Evolutionary conservation across 371 early-diverging fungal genomes (phyloP).

Genomic region (Nematocida major): DNA sequence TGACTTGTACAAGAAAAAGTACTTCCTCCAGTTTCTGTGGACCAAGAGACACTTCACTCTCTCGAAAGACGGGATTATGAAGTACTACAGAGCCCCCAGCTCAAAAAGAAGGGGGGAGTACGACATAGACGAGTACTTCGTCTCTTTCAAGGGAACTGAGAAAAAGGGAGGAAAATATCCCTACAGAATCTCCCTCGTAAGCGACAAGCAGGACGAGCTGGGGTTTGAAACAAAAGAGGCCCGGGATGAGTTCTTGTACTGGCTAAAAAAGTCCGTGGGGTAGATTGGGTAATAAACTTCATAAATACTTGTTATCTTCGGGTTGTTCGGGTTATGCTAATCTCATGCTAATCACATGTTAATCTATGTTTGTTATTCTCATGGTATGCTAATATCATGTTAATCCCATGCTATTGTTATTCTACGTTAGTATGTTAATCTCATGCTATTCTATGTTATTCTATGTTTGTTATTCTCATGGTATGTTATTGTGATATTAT

Average conservation of each 20-base stretch:
- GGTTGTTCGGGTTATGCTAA: background rate
- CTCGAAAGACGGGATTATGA: conserved; percentile 40
- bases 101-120: conserved; percentile 41
- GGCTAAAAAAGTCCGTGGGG: conserved; percentile 14
- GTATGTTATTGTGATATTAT: no score
- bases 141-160: background rate
- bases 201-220: conserved; percentile 29
- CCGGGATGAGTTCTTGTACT: conserved; percentile 48
- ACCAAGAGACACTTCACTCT: conserved; percentile 51
- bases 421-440: no score
- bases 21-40: conserved; percentile 50
- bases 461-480: no score
- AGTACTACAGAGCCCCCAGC: conserved; percentile 37
- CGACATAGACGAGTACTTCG: conserved; percentile 22
- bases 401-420: no score
- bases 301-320: background rate
- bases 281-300: background rate
- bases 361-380: background rate
- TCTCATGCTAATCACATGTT: background rate
- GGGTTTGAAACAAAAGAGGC: conserved; percentile 45
- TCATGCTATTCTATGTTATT: no score
- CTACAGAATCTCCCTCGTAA: conserved; percentile 18
- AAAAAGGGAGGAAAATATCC: background rate
- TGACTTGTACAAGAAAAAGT: conserved; percentile 20
- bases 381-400: no score